Base-by-base conservation (phyloP, 2,329 filamentous ascomycete species). In the Talaromyces piceae region DNA sequence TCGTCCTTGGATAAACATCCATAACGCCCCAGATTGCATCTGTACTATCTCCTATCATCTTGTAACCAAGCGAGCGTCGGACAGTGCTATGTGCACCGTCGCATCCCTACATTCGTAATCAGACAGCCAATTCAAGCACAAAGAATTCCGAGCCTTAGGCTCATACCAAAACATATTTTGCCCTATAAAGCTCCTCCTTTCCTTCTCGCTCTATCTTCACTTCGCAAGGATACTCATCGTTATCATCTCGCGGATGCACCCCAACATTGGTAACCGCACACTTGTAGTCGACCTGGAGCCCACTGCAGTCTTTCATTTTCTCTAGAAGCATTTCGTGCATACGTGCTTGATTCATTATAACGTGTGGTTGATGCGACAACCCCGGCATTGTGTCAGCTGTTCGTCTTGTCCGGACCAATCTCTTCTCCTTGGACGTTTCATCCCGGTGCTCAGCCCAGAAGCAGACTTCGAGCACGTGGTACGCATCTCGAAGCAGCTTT, bases 51-150 rank as follows among this genome's bases (percentile, higher is more conserved):
- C 80, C 80, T 44, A 78, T 71, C 47, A 83, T 70, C 23, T 77
- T 70, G 27, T 80, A 76, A 0, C 79, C 78, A 1, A 87, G 68
- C 49, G 80, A 73, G 49, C 75, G 73, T 37, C 84, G 70, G 0
- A 80, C 81, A 80, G 82, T 86, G 51, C 77, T 82, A 59, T 84
- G 82, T 0, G 84, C 84, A 0, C 84, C 84, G 56, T 87, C 84
- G 41, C 80, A 83, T 13, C 70, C 76, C 50, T 51, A 4, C 33
- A n/a, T 22, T 12, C 12, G 4, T 18, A 33, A n/a, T 47, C 28
- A 47, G 25, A 45, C 5, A 20, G 33, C 5, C 9, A 37, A 1
- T 11, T 9, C 18, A 3, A 9, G 16, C 12, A 11, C 11, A 47
- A 11, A 41, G 5, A 41, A 26, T 30, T 30, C 20, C 33, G 23